Percentiles rank a stretch among this genome's conserved stretches.
These are phyloP conservation scores for Didymella segeticola DNA, from an alignment of 2,329 filamentous ascomycete species.

Conservation along the genomic window DNA sequence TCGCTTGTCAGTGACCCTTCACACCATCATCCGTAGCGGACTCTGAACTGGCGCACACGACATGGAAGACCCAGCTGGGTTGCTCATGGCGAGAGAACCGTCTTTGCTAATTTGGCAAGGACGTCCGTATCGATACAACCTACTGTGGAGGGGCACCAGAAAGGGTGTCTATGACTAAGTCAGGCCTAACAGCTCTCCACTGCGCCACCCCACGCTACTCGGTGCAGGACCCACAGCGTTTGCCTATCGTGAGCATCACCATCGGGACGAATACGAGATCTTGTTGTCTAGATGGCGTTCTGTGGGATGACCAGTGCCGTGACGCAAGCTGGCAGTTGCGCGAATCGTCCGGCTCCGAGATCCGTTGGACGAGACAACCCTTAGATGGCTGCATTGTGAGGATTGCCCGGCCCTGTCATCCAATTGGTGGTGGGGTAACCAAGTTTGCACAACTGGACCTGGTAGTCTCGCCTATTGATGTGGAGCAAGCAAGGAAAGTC, in stretches of 20 bases:
- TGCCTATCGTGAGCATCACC: slow-evolving; percentile 17
- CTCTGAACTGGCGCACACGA: not conserved
- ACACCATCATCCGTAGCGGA: not conserved
- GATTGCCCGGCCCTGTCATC: not conserved
- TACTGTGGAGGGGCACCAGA: slow-evolving; percentile 15
- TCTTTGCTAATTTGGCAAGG: slow-evolving; percentile 18
- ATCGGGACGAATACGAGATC: slow-evolving; percentile 9
- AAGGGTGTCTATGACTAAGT: slow-evolving; percentile 17
- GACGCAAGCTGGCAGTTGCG: slow-evolving; percentile 7
- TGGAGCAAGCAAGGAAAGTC: slow-evolving; percentile 28
- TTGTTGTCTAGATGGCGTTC: slow-evolving; percentile 1
- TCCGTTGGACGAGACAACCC: not conserved
- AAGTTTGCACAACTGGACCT: slow-evolving; percentile 12
- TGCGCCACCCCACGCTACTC: slow-evolving; percentile 18
- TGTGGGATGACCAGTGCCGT: not conserved
- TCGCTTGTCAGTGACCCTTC: slow-evolving; percentile 9
- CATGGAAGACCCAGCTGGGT: slow-evolving; percentile 1
- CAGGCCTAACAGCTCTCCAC: slow-evolving; percentile 19
- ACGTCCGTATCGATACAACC: slow-evolving; percentile 9
- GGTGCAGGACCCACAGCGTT: slow-evolving; percentile 21
- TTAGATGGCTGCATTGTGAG: slow-evolving; percentile 7
- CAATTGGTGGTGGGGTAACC: slow-evolving; percentile 23
- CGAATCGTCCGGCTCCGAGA: slow-evolving; percentile 1
- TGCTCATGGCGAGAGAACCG: slow-evolving; percentile 12
- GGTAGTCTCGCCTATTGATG: slow-evolving; percentile 21